Conservation (phyloP, 768 basidiomycete species). For the Rhodosporidiobolus sp. region DNA sequence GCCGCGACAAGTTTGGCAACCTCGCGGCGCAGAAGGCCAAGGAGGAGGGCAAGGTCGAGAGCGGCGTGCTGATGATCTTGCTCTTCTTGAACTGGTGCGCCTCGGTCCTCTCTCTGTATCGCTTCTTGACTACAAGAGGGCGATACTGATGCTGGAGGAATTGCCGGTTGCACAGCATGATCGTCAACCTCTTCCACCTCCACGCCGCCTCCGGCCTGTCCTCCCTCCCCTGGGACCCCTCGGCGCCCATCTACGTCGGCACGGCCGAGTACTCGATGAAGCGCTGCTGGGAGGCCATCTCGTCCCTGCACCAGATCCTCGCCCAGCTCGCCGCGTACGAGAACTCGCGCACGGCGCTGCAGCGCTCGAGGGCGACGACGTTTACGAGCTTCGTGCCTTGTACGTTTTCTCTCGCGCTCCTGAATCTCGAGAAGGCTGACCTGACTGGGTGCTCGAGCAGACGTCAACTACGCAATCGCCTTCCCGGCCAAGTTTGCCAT, state of each 20-base stretch:
- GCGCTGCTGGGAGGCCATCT: constrained; percentile 32
- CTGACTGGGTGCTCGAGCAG: background rate
- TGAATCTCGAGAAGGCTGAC: background rate
- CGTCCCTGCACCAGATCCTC: constrained; percentile 28
- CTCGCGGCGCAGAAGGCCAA: constrained; percentile 13
- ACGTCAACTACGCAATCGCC: constrained; percentile 24
- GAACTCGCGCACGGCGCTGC: constrained; percentile 22
- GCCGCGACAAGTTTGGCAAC: constrained; percentile 11
- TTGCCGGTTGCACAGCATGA: no score
- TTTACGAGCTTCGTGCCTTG: constrained; percentile 34
- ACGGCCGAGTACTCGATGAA: constrained; percentile 30
- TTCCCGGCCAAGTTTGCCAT: constrained; percentile 36
- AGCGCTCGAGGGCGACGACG: constrained; percentile 16
- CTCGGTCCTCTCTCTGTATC: background rate
- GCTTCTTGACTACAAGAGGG: no score
- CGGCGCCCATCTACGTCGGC: constrained; percentile 24
- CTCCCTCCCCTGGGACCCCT: constrained; percentile 26
- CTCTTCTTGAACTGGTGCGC: constrained; percentile 35
- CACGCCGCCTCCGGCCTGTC: constrained; percentile 24
- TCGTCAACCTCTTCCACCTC: constrained; percentile 34
- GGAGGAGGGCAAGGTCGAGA: constrained; percentile 15
- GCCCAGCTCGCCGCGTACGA: constrained; percentile 33
- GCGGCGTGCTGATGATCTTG: constrained; percentile 23
- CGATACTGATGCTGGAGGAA: no score
- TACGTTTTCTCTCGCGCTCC: background rate